phyloP scores from a whole-genome alignment of 371 early-diverging fungal species.

The Mortierella sp. region DNA sequence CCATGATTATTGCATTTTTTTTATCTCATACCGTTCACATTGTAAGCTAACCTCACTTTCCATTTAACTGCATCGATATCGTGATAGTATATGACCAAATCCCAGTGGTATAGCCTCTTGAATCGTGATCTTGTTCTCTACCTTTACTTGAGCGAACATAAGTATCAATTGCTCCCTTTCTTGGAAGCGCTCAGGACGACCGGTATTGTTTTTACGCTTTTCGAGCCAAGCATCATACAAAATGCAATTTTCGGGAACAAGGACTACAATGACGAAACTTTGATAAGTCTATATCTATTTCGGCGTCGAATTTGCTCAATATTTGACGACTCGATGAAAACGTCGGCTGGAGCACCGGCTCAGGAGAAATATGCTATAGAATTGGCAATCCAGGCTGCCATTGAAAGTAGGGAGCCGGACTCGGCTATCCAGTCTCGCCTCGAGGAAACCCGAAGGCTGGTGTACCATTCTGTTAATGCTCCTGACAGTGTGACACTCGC shows the following conservation, averaged over 20 bases:
- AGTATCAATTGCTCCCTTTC: constrained; percentile 21
- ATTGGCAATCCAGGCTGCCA: not conserved
- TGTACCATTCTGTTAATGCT: not conserved
- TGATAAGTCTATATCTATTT: not conserved
- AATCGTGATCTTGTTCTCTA: constrained; percentile 25
- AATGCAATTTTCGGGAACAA: constrained; percentile 4
- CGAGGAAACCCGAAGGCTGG: not conserved
- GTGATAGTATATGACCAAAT: constrained; percentile 26
- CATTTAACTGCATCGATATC: too few species aligned
- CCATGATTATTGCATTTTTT: not conserved
- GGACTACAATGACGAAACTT: not conserved
- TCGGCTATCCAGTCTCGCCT: constrained; percentile 12
- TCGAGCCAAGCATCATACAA: constrained; percentile 4
- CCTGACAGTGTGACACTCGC: not conserved
- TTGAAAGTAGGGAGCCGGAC: not conserved
- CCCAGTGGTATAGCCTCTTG: constrained; percentile 19
- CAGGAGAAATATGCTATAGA: not conserved
- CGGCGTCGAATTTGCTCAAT: not conserved
- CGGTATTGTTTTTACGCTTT: not conserved
- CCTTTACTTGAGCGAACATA: constrained; percentile 18
- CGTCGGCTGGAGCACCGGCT: not conserved
- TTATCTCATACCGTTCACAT: not conserved
- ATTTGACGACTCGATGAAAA: not conserved
- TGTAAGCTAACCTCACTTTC: not conserved
- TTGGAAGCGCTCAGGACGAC: constrained; percentile 16